A percentile compares a stretch with the other conserved stretches of the same genome.
These are phyloP conservation scores for Globisporangium barbulae DNA, from an alignment of 352 stramenopile genomes.

Conservation along the genomic window DNA sequence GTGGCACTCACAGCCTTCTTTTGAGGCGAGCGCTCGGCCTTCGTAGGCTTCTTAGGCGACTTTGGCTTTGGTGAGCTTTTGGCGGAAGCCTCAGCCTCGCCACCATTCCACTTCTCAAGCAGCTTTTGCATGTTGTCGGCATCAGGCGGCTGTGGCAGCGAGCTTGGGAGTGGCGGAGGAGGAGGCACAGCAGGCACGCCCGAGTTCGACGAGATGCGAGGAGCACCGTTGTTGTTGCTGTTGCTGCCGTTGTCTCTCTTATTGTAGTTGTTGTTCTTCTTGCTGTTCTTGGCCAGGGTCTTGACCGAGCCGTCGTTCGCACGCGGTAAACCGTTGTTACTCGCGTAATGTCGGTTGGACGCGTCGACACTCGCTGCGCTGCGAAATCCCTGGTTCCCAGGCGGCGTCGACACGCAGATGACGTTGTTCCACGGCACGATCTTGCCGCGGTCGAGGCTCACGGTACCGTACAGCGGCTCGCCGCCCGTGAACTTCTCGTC, in stretches of 20 bases:
- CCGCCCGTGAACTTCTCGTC: slow-evolving; percentile 96
- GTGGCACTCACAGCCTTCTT: not conserved
- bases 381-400: slow-evolving; percentile 4
- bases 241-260: not conserved
- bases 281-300: slow-evolving; percentile 8
- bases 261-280: not conserved
- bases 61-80: slow-evolving; percentile 3
- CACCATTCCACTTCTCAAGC: slow-evolving; percentile 57
- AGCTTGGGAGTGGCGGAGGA: slow-evolving; percentile 13
- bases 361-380: slow-evolving; percentile 6
- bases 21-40: not conserved
- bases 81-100: slow-evolving; percentile 15
- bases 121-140: slow-evolving; percentile 48
- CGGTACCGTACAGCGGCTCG: slow-evolving; percentile 93
- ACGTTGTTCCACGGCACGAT: slow-evolving; percentile 93
- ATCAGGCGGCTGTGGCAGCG: slow-evolving; percentile 6
- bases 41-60: not conserved
- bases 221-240: not conserved
- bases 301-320: slow-evolving; percentile 13
- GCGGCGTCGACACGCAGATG: slow-evolving; percentile 64
- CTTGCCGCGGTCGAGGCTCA: slow-evolving; percentile 93
- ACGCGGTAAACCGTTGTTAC: slow-evolving; percentile 12
- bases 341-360: slow-evolving; percentile 14
- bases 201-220: slow-evolving; percentile 10
- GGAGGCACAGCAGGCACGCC: not conserved